A percentile compares a stretch with the other conserved stretches of the same genome.
phyloP scores from a whole-genome alignment of 148 eudicot species.

The Nyssa sinensis region DNA sequence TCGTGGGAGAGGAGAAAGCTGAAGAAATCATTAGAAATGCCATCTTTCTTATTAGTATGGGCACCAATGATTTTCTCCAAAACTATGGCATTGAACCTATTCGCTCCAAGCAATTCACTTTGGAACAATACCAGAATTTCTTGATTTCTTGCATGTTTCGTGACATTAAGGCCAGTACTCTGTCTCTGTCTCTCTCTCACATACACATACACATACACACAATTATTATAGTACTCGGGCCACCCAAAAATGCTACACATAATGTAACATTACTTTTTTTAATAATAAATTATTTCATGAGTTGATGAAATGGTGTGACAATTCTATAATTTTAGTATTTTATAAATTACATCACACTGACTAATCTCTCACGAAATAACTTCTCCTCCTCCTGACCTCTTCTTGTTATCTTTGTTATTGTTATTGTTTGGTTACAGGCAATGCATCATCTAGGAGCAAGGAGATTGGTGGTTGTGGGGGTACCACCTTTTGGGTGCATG shows the following conservation, averaged over 20 bases:
- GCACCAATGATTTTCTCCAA: constrained; percentile 48
- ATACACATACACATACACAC: not conserved
- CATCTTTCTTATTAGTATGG: constrained; percentile 35
- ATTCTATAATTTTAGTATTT: too few relatives aligned
- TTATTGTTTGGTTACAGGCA: constrained; percentile 13
- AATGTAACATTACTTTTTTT: too few relatives aligned
- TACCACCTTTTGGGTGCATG: constrained; percentile 50
- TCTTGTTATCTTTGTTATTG: too few relatives aligned
- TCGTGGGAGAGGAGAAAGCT: constrained; percentile 28
- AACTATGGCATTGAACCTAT: constrained; percentile 38
- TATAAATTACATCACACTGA: too few relatives aligned
- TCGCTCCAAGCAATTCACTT: constrained; percentile 36
- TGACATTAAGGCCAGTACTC: constrained; percentile 29
- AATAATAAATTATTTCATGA: too few relatives aligned
- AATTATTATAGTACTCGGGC: too few relatives aligned
- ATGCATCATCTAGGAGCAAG: constrained; percentile 42
- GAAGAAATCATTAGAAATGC: constrained; percentile 31
- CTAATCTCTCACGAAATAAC: too few relatives aligned
- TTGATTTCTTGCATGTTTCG: constrained; percentile 27
- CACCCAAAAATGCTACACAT: too few relatives aligned
- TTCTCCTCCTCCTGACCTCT: too few relatives aligned
- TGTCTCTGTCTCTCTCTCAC: not conserved
- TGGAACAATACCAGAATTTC: constrained; percentile 37
- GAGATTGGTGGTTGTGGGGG: constrained; percentile 43
- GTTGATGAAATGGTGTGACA: too few relatives aligned